These are phyloP conservation scores for Salix arbutifolia DNA, from an alignment of 345 rosid species.

Conservation along the genomic window DNA sequence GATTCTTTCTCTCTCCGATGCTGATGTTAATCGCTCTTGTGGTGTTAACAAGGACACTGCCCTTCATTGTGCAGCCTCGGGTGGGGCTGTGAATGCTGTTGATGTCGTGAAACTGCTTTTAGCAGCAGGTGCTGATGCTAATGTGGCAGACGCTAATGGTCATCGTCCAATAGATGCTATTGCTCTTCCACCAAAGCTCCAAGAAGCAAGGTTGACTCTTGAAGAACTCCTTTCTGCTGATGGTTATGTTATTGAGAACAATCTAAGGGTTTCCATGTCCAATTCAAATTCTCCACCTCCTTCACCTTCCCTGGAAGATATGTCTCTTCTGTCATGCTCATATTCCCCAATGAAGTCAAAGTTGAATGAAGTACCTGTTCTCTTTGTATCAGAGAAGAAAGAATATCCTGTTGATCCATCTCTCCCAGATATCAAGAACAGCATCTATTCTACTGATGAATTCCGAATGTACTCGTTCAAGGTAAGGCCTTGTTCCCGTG, in stretches of 20 bases:
- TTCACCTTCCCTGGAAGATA: constrained; percentile 60
- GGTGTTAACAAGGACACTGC: constrained; percentile 73
- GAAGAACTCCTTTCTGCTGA: constrained; percentile 64
- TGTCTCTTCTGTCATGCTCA: constrained; percentile 44
- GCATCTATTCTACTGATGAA: constrained; percentile 89
- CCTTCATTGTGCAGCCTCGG: constrained; percentile 89
- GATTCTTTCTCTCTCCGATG: constrained; percentile 63
- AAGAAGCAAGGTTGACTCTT: constrained; percentile 47
- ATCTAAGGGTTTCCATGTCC: constrained; percentile 40
- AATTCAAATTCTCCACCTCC: constrained; percentile 51
- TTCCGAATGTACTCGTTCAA: constrained; percentile 95
- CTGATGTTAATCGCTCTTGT: constrained; percentile 67
- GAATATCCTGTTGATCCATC: constrained; percentile 92
- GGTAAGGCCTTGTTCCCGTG: constrained; percentile 89
- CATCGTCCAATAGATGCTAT: constrained; percentile 72
- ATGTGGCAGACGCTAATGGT: constrained; percentile 53
- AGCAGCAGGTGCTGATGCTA: constrained; percentile 81
- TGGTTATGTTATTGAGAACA: constrained; percentile 42
- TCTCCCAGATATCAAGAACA: constrained; percentile 89
- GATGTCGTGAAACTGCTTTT: constrained; percentile 74
- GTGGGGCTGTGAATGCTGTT: constrained; percentile 73
- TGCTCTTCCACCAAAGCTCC: constrained; percentile 71
- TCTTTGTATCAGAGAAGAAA: constrained; percentile 53
- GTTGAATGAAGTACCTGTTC: constrained; percentile 27
- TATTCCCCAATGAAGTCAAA: constrained; percentile 49